phyloP scores from a whole-genome alignment of 106 monocot species.

The Chionographis japonica region DNA sequence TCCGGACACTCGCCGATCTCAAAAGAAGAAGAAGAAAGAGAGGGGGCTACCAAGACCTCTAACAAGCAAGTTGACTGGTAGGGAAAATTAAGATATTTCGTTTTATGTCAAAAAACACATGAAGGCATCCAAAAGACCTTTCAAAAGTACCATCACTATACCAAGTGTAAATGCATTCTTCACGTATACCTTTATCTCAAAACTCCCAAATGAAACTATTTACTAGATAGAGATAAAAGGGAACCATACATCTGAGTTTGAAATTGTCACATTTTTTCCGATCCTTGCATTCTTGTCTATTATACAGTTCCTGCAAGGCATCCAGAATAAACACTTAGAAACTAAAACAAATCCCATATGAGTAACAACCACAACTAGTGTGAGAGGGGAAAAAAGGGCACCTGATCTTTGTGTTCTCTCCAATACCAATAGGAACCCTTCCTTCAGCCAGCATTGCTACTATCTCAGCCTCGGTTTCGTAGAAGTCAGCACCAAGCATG shows the following conservation, averaged over 20 bases:
- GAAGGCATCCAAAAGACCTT: too few species aligned
- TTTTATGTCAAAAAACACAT: too few species aligned
- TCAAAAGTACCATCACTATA: too few species aligned
- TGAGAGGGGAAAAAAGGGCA: conserved; percentile 3
- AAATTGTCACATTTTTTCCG: conserved; percentile 58
- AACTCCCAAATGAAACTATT: background rate
- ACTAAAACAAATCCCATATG: background rate
- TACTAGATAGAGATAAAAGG: background rate
- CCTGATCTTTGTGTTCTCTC: conserved; percentile 86
- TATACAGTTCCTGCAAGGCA: conserved; percentile 51
- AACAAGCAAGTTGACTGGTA: too few species aligned
- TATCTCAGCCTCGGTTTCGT: conserved; percentile 75
- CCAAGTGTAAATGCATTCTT: too few species aligned
- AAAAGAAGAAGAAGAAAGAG: too few species aligned
- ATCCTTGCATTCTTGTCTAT: conserved; percentile 82
- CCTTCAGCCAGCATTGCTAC: conserved; percentile 73
- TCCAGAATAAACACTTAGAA: background rate
- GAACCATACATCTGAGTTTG: conserved; percentile 54
- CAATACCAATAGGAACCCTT: conserved; percentile 81
- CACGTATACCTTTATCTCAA: too few species aligned
- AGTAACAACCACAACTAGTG: background rate
- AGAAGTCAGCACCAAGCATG: conserved; percentile 94
- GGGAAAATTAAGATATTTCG: too few species aligned
- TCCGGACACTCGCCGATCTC: too few species aligned
- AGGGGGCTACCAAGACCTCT: too few species aligned